These are phyloP conservation scores for Hibiscus tridactylites DNA, from an alignment of 345 rosid species.

Conservation along the genomic window DNA sequence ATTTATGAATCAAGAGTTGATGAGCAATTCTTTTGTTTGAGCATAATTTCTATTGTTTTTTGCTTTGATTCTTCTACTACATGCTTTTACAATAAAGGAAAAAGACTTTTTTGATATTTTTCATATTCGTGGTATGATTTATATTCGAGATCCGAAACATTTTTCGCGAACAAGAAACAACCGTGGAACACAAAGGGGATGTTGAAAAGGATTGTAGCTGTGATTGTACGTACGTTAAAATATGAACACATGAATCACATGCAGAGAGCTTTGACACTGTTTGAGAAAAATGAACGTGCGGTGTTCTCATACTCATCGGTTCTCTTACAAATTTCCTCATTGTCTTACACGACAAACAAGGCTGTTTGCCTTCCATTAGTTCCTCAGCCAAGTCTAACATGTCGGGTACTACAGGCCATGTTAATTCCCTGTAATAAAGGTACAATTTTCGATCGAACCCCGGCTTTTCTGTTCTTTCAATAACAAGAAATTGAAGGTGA, in stretches of 20 bases:
- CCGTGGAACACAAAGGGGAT: too few relatives aligned
- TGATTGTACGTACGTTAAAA: background rate
- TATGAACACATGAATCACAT: background rate
- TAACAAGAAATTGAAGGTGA: background rate
- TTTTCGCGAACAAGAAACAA: background rate
- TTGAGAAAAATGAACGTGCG: background rate
- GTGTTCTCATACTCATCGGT: background rate
- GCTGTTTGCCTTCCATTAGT: background rate
- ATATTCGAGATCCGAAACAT: too few relatives aligned
- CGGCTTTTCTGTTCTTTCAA: too few relatives aligned
- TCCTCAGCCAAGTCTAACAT: too few relatives aligned
- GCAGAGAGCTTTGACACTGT: background rate
- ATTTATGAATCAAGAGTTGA: constrained; percentile 36
- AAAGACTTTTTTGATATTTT: too few relatives aligned
- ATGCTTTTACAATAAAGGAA: background rate
- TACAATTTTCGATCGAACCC: too few relatives aligned
- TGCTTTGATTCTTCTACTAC: background rate
- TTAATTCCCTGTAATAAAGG: too few relatives aligned
- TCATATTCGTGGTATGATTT: too few relatives aligned
- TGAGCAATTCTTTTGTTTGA: background rate
- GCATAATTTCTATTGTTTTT: background rate
- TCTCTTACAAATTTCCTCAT: background rate
- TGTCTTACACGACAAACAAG: background rate
- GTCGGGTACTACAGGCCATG: too few relatives aligned
- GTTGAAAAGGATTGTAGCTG: background rate